Evolutionary conservation across 371 early-diverging fungal species (phyloP).

Genomic region (Chytridiales sp.): DNA sequence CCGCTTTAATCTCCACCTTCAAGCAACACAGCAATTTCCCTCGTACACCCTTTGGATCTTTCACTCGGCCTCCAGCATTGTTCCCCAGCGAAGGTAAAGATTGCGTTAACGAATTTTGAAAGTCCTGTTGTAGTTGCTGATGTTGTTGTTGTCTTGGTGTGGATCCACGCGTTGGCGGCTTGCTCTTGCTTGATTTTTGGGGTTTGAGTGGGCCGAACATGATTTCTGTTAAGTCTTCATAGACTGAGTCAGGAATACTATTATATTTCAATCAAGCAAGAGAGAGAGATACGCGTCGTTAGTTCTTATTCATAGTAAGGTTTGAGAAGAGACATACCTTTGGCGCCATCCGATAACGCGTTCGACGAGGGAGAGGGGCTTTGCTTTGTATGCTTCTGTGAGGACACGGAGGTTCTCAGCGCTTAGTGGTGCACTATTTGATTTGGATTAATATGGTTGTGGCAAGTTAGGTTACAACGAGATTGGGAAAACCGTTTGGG

Average conservation of each 20-base stretch:
- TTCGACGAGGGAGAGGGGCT: conserved; percentile 22
- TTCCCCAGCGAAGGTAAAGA: background rate
- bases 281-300: background rate
- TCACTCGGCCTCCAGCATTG: background rate
- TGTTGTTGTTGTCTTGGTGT: conserved; percentile 2
- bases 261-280: background rate
- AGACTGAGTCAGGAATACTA: background rate
- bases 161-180: conserved; percentile 9
- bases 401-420: conserved; percentile 22
- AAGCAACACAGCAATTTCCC: conserved; percentile 39
- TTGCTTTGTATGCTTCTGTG: conserved; percentile 6
- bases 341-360: conserved; percentile 18
- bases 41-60: background rate
- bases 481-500: no score
- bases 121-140: background rate
- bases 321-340: no score
- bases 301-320: no score
- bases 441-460: no score
- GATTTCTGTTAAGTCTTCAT: background rate
- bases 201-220: background rate
- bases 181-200: conserved; percentile 9
- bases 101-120: background rate
- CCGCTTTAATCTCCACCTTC: conserved; percentile 43
- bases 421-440: conserved; percentile 7
- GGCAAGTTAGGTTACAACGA: no score